These are phyloP conservation scores for Tricholoma sp. DNA, from an alignment of 768 basidiomycete species.

Conservation along the genomic window DNA sequence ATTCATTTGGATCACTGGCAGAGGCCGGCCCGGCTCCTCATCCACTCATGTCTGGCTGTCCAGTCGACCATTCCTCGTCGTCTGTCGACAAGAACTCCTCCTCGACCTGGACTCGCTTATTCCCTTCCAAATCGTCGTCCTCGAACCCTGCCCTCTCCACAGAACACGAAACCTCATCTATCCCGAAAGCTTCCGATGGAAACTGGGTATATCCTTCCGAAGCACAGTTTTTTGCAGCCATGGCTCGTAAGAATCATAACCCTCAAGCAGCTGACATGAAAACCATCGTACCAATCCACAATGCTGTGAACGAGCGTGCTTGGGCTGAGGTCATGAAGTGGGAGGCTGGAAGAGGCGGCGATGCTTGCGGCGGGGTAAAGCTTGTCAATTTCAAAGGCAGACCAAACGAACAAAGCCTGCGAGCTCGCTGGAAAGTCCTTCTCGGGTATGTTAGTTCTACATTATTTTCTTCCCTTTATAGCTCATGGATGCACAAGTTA, in stretches of 20 bases:
- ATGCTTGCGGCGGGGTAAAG: constrained; percentile 74
- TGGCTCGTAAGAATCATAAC: constrained; percentile 90
- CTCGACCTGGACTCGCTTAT: constrained; percentile 39
- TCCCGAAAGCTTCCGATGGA: constrained; percentile 64
- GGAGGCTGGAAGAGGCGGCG: constrained; percentile 79
- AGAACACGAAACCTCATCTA: constrained; percentile 81
- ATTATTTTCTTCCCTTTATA: constrained; percentile 1
- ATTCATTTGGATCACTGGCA: no score
- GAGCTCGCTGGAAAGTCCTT: constrained; percentile 76
- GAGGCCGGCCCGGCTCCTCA: no score
- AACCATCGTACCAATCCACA: constrained; percentile 96
- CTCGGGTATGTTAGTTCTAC: constrained; percentile 61
- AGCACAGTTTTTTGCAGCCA: constrained; percentile 97
- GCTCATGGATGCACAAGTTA: constrained; percentile 51
- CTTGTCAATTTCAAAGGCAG: constrained; percentile 89
- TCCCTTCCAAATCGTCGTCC: constrained; percentile 24
- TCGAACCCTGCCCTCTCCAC: constrained; percentile 44
- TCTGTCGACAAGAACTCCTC: constrained; percentile 35
- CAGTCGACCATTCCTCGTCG: constrained; percentile 49
- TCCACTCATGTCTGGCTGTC: constrained; percentile 27
- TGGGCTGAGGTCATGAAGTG: constrained; percentile 82
- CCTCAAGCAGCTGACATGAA: constrained; percentile 89
- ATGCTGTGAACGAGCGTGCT: constrained; percentile 94
- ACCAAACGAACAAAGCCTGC: constrained; percentile 74
- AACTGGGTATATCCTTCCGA: constrained; percentile 99